Evolutionary conservation across 345 rosid genomes (phyloP), one percentile per base, ranked within the genome.

Genomic region (Populus tremula): DNA sequence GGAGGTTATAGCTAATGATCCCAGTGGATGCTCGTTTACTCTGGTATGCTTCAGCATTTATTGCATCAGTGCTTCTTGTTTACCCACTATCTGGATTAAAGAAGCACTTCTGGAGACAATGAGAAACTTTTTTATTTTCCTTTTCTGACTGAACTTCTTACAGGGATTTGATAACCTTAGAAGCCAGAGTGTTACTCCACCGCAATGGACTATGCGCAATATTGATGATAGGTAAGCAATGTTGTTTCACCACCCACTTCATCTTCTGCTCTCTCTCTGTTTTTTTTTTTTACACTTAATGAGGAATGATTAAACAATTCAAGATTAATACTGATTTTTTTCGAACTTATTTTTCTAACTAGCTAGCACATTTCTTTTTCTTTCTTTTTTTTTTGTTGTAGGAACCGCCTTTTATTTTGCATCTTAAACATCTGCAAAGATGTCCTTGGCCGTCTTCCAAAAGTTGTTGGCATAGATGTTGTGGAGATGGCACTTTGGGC

Each of bases 171-270:
- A 96, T 84, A 96, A 96, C 87, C 98, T 96, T 56, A 90, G 97
- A 88, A 94, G 90, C 88, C 97, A 96, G 87, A 91, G 91, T 84
- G 99, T 96, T 80, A 88, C 97, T 82, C 98, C 97, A 41, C 93
- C 98, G 39, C 99, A 96, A 72, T 96, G 99, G 99, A 96, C 97
- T 68, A 94, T 96, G 99, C 98, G 98, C 77, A 96, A 92, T 69
- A 84, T 87, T 76, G 97, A 96, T 85, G 99, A 96, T 84, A 91
- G 99, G 99, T 96, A 81, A 45, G 43, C 29, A 27, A 16, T 50
- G 29, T 71, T 29, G 21, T 47, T 43, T 11, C 47, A 43, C 14
- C 11, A 43, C 45, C 38, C 14, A 20, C 45, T 68, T 76, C 73
- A 41, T 81, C 8, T 14, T 41, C 10, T 41, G 45, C 4, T 63